Percentiles rank a stretch among this genome's conserved stretches.
phyloP scores from a whole-genome alignment of 768 basidiomycete species.

The Kondoa subrosea region DNA sequence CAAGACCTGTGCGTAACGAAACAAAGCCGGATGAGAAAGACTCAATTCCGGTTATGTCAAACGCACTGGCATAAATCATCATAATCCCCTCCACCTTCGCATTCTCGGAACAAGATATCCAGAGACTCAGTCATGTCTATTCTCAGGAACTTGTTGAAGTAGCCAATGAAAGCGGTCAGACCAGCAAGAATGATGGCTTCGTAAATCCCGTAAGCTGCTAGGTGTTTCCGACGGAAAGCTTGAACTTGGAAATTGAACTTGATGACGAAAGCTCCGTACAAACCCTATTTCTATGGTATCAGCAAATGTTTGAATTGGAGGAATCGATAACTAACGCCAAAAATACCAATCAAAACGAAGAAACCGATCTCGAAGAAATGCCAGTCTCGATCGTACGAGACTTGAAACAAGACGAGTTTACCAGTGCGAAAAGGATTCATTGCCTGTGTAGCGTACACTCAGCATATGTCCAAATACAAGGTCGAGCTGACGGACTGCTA shows the following conservation, averaged over 20 bases:
- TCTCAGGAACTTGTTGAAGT: constrained; percentile 81
- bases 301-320: background rate
- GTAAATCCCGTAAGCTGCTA: constrained; percentile 62
- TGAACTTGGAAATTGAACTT: constrained; percentile 93
- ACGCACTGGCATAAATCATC: constrained; percentile 88
- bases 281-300: constrained; percentile 44
- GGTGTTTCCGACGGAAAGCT: constrained; percentile 79
- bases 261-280: constrained; percentile 91
- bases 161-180: constrained; percentile 78
- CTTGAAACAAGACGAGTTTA: constrained; percentile 92
- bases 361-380: constrained; percentile 98
- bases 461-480: too few relatives aligned
- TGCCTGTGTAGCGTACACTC: too few relatives aligned
- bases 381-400: constrained; percentile 94
- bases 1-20: constrained; percentile 44
- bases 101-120: constrained; percentile 86
- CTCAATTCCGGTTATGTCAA: too few relatives aligned
- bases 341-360: constrained; percentile 84
- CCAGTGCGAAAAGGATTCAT: constrained; percentile 98
- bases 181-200: constrained; percentile 78
- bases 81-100: constrained; percentile 80
- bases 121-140: constrained; percentile 97
- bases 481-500: constrained; percentile 58
- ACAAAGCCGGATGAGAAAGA: constrained; percentile 11
- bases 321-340: constrained; percentile 51